A percentile compares a stretch with the other conserved stretches of the same genome.
These are phyloP conservation scores for Entoloma clypeatum DNA, from an alignment of 1,284 basidiomycete species.

Conservation along the genomic window DNA sequence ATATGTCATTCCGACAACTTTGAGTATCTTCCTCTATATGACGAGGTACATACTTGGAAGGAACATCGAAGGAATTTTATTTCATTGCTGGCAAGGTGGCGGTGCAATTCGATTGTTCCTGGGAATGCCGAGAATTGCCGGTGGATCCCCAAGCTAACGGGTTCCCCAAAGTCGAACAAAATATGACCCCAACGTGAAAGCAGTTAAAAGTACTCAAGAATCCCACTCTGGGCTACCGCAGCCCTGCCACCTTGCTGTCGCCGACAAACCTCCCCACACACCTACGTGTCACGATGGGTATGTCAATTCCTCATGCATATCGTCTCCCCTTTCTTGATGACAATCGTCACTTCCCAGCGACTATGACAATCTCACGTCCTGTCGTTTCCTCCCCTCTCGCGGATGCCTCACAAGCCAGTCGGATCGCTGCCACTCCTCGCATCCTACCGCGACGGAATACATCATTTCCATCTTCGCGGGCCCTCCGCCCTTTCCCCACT, in stretches of 20 bases:
- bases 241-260: background rate
- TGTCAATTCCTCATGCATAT: slow-evolving; percentile 10
- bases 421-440: slow-evolving; percentile 28
- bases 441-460: slow-evolving; percentile 38
- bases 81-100: no score
- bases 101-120: slow-evolving; percentile 11
- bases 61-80: no score
- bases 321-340: slow-evolving; percentile 1
- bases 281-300: slow-evolving; percentile 27
- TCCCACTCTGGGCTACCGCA: background rate
- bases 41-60: no score
- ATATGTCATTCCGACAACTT: no score
- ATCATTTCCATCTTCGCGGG: slow-evolving; percentile 65
- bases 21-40: no score
- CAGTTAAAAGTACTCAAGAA: slow-evolving; percentile 11
- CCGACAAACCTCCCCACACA: background rate
- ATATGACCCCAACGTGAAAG: slow-evolving; percentile 19
- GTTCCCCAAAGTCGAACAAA: slow-evolving; percentile 18
- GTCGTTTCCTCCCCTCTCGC: slow-evolving; percentile 62
- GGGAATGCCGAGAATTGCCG: slow-evolving; percentile 16
- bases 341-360: slow-evolving; percentile 15
- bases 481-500: slow-evolving; percentile 70
- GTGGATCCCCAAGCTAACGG: slow-evolving; percentile 18
- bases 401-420: slow-evolving; percentile 26
- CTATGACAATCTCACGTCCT: slow-evolving; percentile 40